Conservation (phyloP, 768 basidiomycete species). For the Chiua virens region DNA sequence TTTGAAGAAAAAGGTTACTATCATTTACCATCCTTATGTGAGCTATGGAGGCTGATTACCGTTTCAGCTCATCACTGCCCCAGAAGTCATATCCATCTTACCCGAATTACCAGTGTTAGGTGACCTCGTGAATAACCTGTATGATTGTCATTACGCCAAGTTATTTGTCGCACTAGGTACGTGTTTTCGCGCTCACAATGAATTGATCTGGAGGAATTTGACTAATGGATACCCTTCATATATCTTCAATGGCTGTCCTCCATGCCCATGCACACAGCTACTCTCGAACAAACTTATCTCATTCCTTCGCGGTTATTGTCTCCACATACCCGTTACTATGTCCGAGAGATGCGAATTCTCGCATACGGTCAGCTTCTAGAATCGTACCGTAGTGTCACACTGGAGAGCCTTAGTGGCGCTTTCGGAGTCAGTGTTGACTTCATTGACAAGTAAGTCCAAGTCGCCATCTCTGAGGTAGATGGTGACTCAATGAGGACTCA, state of each 20-base stretch:
- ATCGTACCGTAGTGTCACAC: slow-evolving; percentile 83
- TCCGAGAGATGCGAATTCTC: slow-evolving; percentile 94
- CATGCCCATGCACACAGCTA: slow-evolving; percentile 47
- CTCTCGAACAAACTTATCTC: slow-evolving; percentile 85
- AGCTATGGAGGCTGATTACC: slow-evolving; percentile 2
- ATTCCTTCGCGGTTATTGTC: slow-evolving; percentile 84
- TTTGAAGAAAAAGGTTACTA: slow-evolving; percentile 81
- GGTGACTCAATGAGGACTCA: slow-evolving; percentile 28
- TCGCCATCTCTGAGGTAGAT: background rate
- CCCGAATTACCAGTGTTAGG: slow-evolving; percentile 82
- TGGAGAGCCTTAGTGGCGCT: slow-evolving; percentile 80
- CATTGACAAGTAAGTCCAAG: slow-evolving; percentile 72
- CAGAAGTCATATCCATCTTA: slow-evolving; percentile 85
- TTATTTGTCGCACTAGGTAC: slow-evolving; percentile 88
- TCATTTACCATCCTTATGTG: background rate
- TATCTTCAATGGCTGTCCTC: no score
- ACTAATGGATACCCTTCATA: no score
- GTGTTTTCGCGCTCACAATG: slow-evolving; percentile 14
- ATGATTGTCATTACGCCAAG: slow-evolving; percentile 92
- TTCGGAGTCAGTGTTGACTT: slow-evolving; percentile 91
- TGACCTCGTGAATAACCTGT: slow-evolving; percentile 82
- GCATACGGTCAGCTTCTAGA: slow-evolving; percentile 93
- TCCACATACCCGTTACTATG: slow-evolving; percentile 85
- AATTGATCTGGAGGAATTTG: no score
- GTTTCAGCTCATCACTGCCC: slow-evolving; percentile 72